phyloP scores from a whole-genome alignment of 306 rosid genomes.

The Glycine tomentella region DNA sequence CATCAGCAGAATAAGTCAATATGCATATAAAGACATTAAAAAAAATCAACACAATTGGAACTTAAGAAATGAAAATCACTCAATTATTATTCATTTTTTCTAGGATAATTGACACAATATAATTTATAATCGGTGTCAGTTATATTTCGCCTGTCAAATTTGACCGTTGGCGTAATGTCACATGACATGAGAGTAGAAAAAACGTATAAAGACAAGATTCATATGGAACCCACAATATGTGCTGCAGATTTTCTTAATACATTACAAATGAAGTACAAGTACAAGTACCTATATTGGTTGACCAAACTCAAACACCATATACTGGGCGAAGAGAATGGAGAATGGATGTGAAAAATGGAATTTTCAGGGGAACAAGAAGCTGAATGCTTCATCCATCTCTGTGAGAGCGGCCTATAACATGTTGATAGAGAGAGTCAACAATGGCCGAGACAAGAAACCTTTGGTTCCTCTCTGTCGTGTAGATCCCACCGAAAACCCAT shows the following conservation, averaged over 20 bases:
- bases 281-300: neutral
- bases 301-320: neutral
- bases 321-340: slow-evolving; percentile 42
- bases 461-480: slow-evolving; percentile 56
- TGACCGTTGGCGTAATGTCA: too few relatives aligned
- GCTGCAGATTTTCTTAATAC: neutral
- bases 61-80: too few relatives aligned
- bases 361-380: slow-evolving; percentile 56
- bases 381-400: slow-evolving; percentile 55
- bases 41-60: too few relatives aligned
- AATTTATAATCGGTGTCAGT: too few relatives aligned
- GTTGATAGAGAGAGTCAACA: slow-evolving; percentile 36
- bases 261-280: neutral
- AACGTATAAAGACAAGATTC: neutral
- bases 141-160: too few relatives aligned
- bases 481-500: slow-evolving; percentile 58
- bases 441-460: slow-evolving; percentile 45
- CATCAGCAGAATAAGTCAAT: neutral
- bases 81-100: too few relatives aligned
- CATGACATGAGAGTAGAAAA: neutral
- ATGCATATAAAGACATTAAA: too few relatives aligned
- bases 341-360: slow-evolving; percentile 56
- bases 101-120: too few relatives aligned
- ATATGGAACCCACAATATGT: neutral
- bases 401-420: slow-evolving; percentile 56